A percentile compares a stretch with the other conserved stretches of the same genome.
These are phyloP conservation scores for Ballota nigra DNA, from an alignment of 257 asterid genomes.

Conservation along the genomic window DNA sequence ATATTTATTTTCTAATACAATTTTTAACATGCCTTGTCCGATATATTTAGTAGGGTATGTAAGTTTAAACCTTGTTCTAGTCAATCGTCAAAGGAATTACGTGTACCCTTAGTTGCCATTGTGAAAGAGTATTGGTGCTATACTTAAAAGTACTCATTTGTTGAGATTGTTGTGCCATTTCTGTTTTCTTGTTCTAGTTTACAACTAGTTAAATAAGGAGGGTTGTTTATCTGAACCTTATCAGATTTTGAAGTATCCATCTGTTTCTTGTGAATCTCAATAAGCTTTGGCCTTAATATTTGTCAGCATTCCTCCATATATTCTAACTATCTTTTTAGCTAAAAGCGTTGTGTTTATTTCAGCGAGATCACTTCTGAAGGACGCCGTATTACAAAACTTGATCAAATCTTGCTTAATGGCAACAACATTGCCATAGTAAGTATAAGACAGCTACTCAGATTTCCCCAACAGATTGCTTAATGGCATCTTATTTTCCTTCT, in stretches of 20 bases:
- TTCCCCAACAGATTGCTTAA: neutral
- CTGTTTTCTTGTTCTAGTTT: neutral
- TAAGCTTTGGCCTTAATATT: neutral
- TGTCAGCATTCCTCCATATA: neutral
- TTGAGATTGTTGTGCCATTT: neutral
- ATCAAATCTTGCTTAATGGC: constrained; percentile 89
- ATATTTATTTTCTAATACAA: neutral
- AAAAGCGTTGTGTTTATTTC: constrained; percentile 13
- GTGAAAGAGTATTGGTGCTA: neutral
- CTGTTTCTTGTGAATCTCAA: neutral
- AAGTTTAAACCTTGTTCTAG: neutral
- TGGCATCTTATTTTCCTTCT: neutral
- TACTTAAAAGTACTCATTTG: neutral
- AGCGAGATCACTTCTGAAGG: constrained; percentile 97
- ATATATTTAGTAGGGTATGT: neutral
- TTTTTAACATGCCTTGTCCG: neutral
- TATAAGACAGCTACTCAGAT: neutral
- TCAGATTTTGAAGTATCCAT: neutral
- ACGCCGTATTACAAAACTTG: constrained; percentile 82
- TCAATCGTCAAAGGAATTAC: neutral
- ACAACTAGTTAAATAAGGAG: neutral
- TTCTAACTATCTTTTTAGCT: neutral
- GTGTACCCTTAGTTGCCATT: neutral
- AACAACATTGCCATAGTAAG: constrained; percentile 97
- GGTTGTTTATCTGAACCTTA: neutral